Percentiles rank a stretch among this genome's conserved stretches.
Conservation (phyloP, 768 basidiomycete species). For the Mycena albidolilacea region DNA sequence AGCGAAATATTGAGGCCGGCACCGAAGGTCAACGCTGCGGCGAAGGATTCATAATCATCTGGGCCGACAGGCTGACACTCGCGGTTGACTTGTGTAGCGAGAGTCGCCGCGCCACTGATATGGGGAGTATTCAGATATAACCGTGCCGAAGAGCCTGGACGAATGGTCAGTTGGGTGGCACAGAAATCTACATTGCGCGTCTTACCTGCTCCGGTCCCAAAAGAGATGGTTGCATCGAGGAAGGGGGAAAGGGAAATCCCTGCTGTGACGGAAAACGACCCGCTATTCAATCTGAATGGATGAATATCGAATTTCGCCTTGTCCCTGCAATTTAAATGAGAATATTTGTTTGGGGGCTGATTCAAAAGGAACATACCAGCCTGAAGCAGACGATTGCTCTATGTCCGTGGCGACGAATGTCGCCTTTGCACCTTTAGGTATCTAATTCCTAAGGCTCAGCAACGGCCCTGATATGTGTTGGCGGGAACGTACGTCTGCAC, state of each 20-base stretch:
- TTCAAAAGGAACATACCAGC: constrained; percentile 13
- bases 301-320: constrained; percentile 25
- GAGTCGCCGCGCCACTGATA: neutral
- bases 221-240: constrained; percentile 4
- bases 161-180: neutral
- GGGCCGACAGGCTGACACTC: neutral
- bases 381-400: constrained; percentile 23
- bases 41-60: constrained; percentile 1
- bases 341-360: no score
- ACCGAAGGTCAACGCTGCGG: constrained; percentile 22
- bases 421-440: constrained; percentile 20
- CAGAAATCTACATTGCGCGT: neutral
- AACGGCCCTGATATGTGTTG: no score
- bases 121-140: constrained; percentile 21
- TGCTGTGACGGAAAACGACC: constrained; percentile 12
- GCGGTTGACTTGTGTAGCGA: constrained; percentile 7
- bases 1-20: constrained; percentile 28
- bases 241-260: constrained; percentile 30
- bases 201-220: neutral
- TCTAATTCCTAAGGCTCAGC: constrained; percentile 3
- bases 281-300: constrained; percentile 34
- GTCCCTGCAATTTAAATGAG: constrained; percentile 9
- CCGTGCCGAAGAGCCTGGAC: neutral
- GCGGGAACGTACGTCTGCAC: constrained; percentile 6
- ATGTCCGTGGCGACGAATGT: constrained; percentile 14